Base-by-base conservation (phyloP, 2,329 filamentous ascomycete genomes). In the Xylariaceae sp. region DNA sequence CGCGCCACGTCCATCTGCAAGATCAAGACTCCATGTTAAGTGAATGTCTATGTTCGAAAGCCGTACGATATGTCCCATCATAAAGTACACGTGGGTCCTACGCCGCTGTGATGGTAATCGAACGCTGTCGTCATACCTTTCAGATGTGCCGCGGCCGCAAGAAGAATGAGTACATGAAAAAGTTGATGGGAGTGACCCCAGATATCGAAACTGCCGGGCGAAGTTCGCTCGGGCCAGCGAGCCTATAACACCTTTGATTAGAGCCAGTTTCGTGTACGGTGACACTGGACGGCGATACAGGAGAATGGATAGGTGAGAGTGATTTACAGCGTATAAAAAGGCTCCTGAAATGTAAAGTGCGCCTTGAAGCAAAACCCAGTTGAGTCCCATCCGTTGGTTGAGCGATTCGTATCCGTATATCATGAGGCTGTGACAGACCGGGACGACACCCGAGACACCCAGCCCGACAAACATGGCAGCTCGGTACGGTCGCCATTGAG, bases 181-280 rank as follows among this genome's bases (percentile, higher is more conserved):
- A 99, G 88, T 73, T 99, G 94, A 71, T 99, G 94, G 17, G 90
- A 96, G 67, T 86, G 91, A 36, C 94, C 93, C 82, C 89, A 89
- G 47, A 97, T 89, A 71, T 99, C 94, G 65, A 93, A 97, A 7
- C 70, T 76, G 1, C 90, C 89, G 0, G 93, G 94, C 42, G 75
- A 81, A 64, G 80, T 83, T 54, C 90, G 80, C 73, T 99, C 94
- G 0, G 94, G 94, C 71, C 93, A 85, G 36, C 94, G 86, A 48
- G 82, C 77, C 84, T 88, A 51, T 42, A 31, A 12, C 10, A 34
- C 10, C 5, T 3, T 18, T 9, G 41, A 9, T 31, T 45, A 40
- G 12, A 13, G 13, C 2, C 9, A 34, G 7, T 5, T 10, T 40
- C 31, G 18, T 19, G 11, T 14, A 28, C 22, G 7, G 22, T 28